Conservation (phyloP, 2,329 filamentous ascomycete genomes). For the Aspergillus neoniger region DNA sequence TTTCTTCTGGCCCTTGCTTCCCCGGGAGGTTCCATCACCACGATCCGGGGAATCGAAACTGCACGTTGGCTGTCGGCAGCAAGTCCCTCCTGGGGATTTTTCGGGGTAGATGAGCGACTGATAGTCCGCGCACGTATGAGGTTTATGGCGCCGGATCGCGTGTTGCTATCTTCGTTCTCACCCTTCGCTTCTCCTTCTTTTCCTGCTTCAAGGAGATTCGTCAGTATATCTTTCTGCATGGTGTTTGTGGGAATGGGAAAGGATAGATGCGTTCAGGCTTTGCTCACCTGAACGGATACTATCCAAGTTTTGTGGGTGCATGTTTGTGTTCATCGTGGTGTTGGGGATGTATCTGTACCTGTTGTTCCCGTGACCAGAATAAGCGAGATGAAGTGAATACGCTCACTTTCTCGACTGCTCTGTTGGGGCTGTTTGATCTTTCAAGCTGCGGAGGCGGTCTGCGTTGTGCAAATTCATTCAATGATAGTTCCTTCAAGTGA, state of each 20-base stretch:
- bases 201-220: neutral
- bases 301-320: neutral
- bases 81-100: neutral
- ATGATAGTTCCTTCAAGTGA: neutral
- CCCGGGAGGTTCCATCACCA: slow-evolving; percentile 3
- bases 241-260: neutral
- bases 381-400: neutral
- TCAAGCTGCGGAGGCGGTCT: too few species aligned
- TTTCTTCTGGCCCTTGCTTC: slow-evolving; percentile 16
- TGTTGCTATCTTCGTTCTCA: slow-evolving; percentile 6
- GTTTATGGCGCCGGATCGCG: slow-evolving; percentile 17
- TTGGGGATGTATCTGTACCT: neutral
- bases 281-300: neutral
- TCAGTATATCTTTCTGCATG: neutral
- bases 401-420: neutral
- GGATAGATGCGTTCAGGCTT: neutral
- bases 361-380: neutral
- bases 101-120: slow-evolving; percentile 6
- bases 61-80: too few species aligned
- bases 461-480: too few species aligned
- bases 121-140: slow-evolving; percentile 19
- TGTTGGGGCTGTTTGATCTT: too few species aligned
- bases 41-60: neutral
- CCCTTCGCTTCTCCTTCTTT: neutral
- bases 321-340: neutral